Conservation (phyloP, 31 red algal genomes). For the Odonthalia washingtoniensis region DNA sequence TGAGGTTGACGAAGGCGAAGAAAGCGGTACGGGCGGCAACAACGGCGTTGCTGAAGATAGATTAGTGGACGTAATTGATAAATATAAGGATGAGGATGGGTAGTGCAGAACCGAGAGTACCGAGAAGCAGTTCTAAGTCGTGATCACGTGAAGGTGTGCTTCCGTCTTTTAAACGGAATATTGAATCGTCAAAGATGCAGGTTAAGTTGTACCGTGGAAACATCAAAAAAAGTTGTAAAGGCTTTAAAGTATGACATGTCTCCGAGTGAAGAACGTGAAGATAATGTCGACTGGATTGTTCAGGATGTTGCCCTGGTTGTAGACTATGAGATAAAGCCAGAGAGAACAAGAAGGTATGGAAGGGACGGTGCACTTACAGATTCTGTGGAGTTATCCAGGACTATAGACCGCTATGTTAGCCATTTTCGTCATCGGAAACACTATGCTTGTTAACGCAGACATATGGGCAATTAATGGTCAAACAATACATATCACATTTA, state of each 20-base stretch:
- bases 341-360: neutral
- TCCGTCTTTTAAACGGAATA: neutral
- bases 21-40: neutral
- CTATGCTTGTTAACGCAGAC: conserved; percentile 63
- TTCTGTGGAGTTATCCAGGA: neutral
- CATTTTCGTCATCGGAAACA: neutral
- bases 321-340: conserved; percentile 1
- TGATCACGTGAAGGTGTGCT: neutral
- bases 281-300: neutral
- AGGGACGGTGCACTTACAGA: neutral
- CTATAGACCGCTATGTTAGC: neutral
- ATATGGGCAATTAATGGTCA: too few species aligned
- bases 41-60: neutral
- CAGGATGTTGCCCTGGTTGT: neutral
- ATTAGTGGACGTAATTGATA: neutral
- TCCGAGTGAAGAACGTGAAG: neutral
- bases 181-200: neutral
- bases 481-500: too few species aligned
- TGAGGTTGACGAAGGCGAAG: conserved; percentile 44
- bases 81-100: conserved; percentile 46
- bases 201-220: neutral
- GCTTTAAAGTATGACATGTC: neutral
- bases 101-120: neutral
- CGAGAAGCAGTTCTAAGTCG: neutral
- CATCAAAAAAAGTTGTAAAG: neutral